Conservation (phyloP, 129 eudicot species). For the Erigeron canadensis region DNA sequence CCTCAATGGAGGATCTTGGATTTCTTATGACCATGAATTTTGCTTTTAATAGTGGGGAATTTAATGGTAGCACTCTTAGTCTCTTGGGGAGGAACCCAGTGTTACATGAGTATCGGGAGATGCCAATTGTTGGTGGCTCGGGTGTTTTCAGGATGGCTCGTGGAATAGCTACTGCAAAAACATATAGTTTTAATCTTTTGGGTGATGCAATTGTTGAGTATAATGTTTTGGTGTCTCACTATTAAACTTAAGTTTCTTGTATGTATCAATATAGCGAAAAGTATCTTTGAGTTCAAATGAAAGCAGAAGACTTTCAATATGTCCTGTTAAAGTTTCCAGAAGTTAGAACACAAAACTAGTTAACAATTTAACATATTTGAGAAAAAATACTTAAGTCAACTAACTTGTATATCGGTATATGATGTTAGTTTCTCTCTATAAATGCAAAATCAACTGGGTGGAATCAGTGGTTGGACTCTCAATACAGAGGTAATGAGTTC, state of each 20-base stretch:
- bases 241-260: slow-evolving; percentile 25
- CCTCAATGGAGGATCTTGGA: slow-evolving; percentile 37
- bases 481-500: too few relatives aligned
- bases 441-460: too few relatives aligned
- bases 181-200: slow-evolving; percentile 23
- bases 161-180: slow-evolving; percentile 44
- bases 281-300: not conserved
- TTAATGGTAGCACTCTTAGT: slow-evolving; percentile 49
- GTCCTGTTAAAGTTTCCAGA: too few relatives aligned
- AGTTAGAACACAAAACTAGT: too few relatives aligned
- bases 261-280: not conserved
- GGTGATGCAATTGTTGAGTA: slow-evolving; percentile 41
- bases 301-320: too few relatives aligned
- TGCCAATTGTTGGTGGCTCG: slow-evolving; percentile 58
- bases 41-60: slow-evolving; percentile 36
- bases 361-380: too few relatives aligned
- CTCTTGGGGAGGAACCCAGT: slow-evolving; percentile 44
- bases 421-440: too few relatives aligned
- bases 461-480: too few relatives aligned
- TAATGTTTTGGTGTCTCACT: slow-evolving; percentile 35
- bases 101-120: slow-evolving; percentile 42
- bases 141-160: slow-evolving; percentile 55
- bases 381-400: too few relatives aligned
- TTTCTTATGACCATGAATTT: slow-evolving; percentile 40
- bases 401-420: too few relatives aligned